Evolutionary conservation across 306 rosid genomes (phyloP), one percentile per base, ranked within the genome.

Genomic region (Arachis hypogaea): DNA sequence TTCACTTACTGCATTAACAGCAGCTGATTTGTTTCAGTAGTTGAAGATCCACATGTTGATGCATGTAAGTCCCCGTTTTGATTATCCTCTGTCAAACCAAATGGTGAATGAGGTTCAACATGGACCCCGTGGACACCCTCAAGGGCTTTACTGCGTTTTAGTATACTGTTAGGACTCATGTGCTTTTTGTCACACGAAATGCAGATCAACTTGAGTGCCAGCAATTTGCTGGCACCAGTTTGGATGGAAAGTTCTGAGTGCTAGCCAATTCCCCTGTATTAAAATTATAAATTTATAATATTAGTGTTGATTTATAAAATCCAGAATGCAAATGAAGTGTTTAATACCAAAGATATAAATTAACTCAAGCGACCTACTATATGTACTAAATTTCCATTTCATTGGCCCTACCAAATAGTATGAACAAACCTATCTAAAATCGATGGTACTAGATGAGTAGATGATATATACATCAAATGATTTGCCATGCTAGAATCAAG

Each of bases 1-100:
- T 68, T 81, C 66, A 93, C 98, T 89, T 82, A 93, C 98, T 88
- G 98, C 94, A 86, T 81, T 66, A 84, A 68, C 63, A 89, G 59
- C 43, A 18, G 74, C 85, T 87, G 91, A 79, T 80, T 94, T 66
- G 52, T 83, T 77, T 68, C 86, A 42, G 82, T 33, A 70, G 82
- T 33, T 3, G 87, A 86, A 50, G 75, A 69, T 72, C 85, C 82
- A 69, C 75, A 70, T 16, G 85, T 59, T 54, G 90, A 65, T 14
- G 64, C 69, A 77, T 79, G 41, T 50, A 82, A 62, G 29, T 71
- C 77, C 68, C 66, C 88, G 81, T 74, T 84, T 74, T 70, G 87
- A 81, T 68, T 68, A 60, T 79, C 78, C 83, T 87, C 85, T n/a
- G 83, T 86, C 69, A 85, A 46, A 36, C 67, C 67, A 64, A 89